phyloP scores from a whole-genome alignment of 768 basidiomycete genomes.

The Scleroderma bovista region DNA sequence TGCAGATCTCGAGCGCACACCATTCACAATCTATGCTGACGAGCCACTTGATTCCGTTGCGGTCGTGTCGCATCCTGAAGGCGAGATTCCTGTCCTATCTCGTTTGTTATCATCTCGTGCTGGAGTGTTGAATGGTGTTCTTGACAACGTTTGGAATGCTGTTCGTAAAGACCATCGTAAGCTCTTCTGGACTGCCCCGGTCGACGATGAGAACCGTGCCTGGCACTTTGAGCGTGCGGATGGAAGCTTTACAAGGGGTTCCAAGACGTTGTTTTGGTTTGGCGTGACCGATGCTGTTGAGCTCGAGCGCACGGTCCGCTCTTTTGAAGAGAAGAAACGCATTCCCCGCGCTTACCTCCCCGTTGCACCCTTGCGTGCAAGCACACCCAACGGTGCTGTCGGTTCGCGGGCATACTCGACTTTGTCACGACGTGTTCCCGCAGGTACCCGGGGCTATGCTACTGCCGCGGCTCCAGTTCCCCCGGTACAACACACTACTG shows the following conservation, averaged over 20 bases:
- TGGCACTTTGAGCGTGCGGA: slow-evolving; percentile 99
- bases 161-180: slow-evolving; percentile 91
- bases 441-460: slow-evolving; percentile 71
- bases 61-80: slow-evolving; percentile 87
- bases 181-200: slow-evolving; percentile 90
- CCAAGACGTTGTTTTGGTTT: slow-evolving; percentile 96
- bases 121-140: slow-evolving; percentile 88
- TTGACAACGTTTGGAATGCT: slow-evolving; percentile 97
- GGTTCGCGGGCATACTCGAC: slow-evolving; percentile 59
- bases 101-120: slow-evolving; percentile 85
- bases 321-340: slow-evolving; percentile 69
- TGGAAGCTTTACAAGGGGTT: slow-evolving; percentile 93
- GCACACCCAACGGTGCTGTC: slow-evolving; percentile 14
- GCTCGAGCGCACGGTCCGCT: slow-evolving; percentile 79
- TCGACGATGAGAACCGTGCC: slow-evolving; percentile 86
- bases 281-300: slow-evolving; percentile 88
- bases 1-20: slow-evolving; percentile 64
- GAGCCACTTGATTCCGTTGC: slow-evolving; percentile 95
- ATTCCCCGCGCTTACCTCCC: slow-evolving; percentile 90
- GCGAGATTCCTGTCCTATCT: slow-evolving; percentile 85
- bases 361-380: slow-evolving; percentile 55
- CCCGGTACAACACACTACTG: slow-evolving; percentile 38
- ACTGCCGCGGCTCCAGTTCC: slow-evolving; percentile 44
- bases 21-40: slow-evolving; percentile 96
- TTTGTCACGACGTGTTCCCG: slow-evolving; percentile 41